phyloP scores from a whole-genome alignment of 768 basidiomycete genomes.

The Suillus alpinus region DNA sequence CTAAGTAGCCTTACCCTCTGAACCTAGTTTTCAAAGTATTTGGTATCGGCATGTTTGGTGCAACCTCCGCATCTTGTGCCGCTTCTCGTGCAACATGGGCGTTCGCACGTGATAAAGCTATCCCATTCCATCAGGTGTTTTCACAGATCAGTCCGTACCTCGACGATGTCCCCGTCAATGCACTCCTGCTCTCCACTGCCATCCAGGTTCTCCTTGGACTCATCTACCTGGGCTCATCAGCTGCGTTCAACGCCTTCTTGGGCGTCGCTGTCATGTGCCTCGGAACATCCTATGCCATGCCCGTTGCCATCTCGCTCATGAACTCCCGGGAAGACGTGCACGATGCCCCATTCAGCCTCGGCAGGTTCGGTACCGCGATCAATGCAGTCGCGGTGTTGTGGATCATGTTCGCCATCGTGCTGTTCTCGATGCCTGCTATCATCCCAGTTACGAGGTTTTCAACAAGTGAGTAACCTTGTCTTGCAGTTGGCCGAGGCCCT shows the following conservation, averaged over 20 bases:
- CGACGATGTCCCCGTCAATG: conserved; percentile 55
- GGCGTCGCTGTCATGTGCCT: conserved; percentile 67
- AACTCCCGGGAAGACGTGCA: conserved; percentile 41
- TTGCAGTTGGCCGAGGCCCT: neutral
- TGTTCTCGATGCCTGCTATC: conserved; percentile 68
- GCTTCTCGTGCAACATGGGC: conserved; percentile 74
- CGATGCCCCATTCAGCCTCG: conserved; percentile 52
- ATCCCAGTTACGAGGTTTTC: conserved; percentile 50
- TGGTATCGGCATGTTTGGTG: conserved; percentile 56
- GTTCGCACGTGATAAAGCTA: conserved; percentile 65
- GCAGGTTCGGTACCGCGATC: conserved; percentile 41
- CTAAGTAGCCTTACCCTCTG: neutral
- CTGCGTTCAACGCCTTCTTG: conserved; percentile 67
- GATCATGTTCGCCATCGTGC: conserved; percentile 57
- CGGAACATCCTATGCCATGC: conserved; percentile 60
- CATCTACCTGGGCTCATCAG: conserved; percentile 59
- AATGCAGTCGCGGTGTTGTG: conserved; percentile 56
- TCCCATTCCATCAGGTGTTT: conserved; percentile 53
- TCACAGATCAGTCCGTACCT: conserved; percentile 40
- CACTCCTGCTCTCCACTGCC: conserved; percentile 54
- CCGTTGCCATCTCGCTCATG: conserved; percentile 51
- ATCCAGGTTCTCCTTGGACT: conserved; percentile 61
- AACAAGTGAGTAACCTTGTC: conserved; percentile 39
- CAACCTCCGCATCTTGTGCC: conserved; percentile 64
- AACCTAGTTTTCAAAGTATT: conserved; percentile 38